A percentile compares a stretch with the other conserved stretches of the same genome.
Conservation (phyloP, 78 protist genomes). For the Tieghemostelium lacteum region DNA sequence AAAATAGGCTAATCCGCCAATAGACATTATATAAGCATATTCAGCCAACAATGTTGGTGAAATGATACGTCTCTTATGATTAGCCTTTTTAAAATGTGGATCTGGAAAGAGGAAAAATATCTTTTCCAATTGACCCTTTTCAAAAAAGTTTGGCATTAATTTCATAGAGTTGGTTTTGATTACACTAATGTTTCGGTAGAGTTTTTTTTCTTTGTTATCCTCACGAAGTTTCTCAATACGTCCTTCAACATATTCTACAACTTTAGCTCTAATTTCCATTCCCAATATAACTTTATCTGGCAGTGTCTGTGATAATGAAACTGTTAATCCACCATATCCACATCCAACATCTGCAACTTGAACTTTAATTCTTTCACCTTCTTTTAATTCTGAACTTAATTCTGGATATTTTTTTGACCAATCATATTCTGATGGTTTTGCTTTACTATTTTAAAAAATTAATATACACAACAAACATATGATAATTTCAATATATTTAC, state of each 20-base stretch:
- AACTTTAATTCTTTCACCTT: constrained; percentile 18
- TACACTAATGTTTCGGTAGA: constrained; percentile 89
- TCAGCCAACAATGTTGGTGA: constrained; percentile 88
- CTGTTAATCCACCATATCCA: constrained; percentile 95
- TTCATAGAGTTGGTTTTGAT: constrained; percentile 94
- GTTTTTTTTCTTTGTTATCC: constrained; percentile 5
- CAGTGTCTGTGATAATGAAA: constrained; percentile 58
- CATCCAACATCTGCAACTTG: constrained; percentile 96
- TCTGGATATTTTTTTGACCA: constrained; percentile 74
- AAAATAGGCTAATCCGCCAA: constrained; percentile 92
- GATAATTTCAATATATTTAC: background rate
- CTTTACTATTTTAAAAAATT: constrained; percentile 35
- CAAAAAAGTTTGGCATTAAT: constrained; percentile 91
- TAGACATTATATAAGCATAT: constrained; percentile 90
- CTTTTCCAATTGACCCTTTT: constrained; percentile 88
- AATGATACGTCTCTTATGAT: constrained; percentile 94
- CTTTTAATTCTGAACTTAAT: background rate
- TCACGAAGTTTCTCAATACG: constrained; percentile 75
- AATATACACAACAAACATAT: background rate
- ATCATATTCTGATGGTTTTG: constrained; percentile 53
- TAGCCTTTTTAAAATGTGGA: constrained; percentile 96
- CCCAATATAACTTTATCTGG: constrained; percentile 90
- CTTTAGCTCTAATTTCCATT: constrained; percentile 93
- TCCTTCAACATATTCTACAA: constrained; percentile 85
- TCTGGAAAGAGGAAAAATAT: constrained; percentile 97